A percentile compares a stretch with the other conserved stretches of the same genome.
phyloP scores from a whole-genome alignment of 2,329 filamentous ascomycete genomes.

The Hypoxylon sp. region DNA sequence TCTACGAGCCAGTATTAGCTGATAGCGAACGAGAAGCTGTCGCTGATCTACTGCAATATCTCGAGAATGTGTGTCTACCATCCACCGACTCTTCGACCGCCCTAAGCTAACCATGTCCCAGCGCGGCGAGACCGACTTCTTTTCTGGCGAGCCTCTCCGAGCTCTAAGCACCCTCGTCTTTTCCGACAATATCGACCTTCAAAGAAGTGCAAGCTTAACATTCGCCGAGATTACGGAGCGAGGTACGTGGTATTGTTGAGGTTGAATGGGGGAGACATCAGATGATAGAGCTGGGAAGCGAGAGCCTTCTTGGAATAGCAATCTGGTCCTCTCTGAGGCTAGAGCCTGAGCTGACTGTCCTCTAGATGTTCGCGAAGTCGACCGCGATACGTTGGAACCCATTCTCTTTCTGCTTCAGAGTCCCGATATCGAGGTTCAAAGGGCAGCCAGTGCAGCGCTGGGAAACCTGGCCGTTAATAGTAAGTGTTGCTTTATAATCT shows the following conservation, averaged over 20 bases:
- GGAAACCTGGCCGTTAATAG: conserved; percentile 98
- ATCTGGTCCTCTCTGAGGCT: conserved; percentile 1
- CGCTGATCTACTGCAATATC: conserved; percentile 92
- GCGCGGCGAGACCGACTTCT: conserved; percentile 98
- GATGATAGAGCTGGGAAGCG: conserved; percentile 8
- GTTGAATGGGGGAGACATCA: not conserved
- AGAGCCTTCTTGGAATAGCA: conserved; percentile 12
- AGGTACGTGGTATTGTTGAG: conserved; percentile 71
- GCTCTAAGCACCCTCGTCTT: conserved; percentile 97
- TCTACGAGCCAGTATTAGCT: conserved; percentile 89
- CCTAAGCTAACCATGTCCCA: conserved; percentile 61
- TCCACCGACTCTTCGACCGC: conserved; percentile 8
- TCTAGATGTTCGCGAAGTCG: conserved; percentile 94
- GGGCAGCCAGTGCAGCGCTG: conserved; percentile 94
- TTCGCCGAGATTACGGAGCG: conserved; percentile 99
- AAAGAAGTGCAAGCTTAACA: conserved; percentile 96
- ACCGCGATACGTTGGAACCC: conserved; percentile 93
- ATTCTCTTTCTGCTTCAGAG: conserved; percentile 96
- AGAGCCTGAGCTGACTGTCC: conserved; percentile 20
- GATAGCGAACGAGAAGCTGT: conserved; percentile 98
- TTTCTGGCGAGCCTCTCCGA: conserved; percentile 92
- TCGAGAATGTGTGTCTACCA: conserved; percentile 84
- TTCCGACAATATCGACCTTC: conserved; percentile 98
- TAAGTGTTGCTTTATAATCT: conserved; percentile 63
- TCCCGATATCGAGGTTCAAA: conserved; percentile 95